These are phyloP conservation scores for Penstemon newberryi DNA, from an alignment of 257 asterid species.

Conservation along the genomic window DNA sequence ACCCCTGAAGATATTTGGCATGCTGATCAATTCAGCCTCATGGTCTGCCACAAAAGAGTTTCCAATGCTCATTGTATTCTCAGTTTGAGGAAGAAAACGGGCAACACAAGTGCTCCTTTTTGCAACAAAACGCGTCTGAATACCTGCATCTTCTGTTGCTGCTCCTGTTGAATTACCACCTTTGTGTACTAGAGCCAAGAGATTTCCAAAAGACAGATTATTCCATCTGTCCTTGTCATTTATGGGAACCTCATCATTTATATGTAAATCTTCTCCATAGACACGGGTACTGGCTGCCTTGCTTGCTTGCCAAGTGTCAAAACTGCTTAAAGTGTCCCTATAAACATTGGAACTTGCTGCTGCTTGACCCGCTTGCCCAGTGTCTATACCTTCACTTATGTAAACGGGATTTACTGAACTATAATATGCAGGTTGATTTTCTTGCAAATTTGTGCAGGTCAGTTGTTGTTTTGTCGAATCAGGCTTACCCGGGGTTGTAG, in stretches of 20 bases:
- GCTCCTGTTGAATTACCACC: conserved; percentile 28
- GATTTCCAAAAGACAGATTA: conserved; percentile 38
- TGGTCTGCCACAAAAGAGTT: conserved; percentile 25
- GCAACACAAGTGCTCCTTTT: conserved; percentile 25
- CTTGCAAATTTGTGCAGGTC: conserved; percentile 41
- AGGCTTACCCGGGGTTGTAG: conserved; percentile 67
- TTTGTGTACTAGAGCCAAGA: conserved; percentile 47
- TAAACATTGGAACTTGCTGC: conserved; percentile 23
- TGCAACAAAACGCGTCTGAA: conserved; percentile 17
- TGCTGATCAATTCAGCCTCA: conserved; percentile 13
- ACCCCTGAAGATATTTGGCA: conserved; percentile 28
- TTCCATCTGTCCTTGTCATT: conserved; percentile 32
- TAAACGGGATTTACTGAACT: conserved; percentile 23
- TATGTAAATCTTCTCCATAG: conserved; percentile 13
- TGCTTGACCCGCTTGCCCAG: conserved; percentile 10
- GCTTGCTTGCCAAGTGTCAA: conserved; percentile 35
- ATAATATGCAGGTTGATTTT: conserved; percentile 31
- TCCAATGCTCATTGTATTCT: conserved; percentile 26
- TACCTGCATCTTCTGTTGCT: conserved; percentile 19
- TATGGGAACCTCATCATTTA: conserved; percentile 24
- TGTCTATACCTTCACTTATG: conserved; percentile 15
- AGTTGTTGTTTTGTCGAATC: conserved; percentile 30
- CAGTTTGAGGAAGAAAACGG: conserved; percentile 24
- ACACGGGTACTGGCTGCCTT: conserved; percentile 25
- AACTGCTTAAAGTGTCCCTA: conserved; percentile 22